Base-by-base conservation (phyloP, 306 rosid species). In the Gastrolobium bilobum region DNA sequence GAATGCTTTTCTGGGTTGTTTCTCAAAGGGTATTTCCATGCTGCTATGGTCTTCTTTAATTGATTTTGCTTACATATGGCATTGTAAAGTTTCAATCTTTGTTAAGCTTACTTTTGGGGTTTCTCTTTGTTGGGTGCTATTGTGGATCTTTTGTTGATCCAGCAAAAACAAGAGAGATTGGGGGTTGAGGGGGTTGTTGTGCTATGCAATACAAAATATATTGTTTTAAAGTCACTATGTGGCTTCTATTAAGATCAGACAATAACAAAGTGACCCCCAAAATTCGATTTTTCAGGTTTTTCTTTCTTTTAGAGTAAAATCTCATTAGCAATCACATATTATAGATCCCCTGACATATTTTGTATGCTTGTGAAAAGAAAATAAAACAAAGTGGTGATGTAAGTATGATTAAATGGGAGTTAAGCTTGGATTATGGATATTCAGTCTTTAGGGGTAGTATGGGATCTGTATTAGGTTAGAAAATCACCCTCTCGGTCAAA, bases 101-200 rank as follows among this genome's bases (percentile, higher is more conserved):
- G 40, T 57, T 2, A 35, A 54, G 11, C 30, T 60, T 10, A 31
- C 56, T 73, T 42, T 70, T 43, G 4, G 4, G 77, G 51, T 10
- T 15, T 70, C 61, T 37, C n/a, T 20, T 47, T 57, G 3, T 50
- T 29, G 65, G 15, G 31, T 20, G 54, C 66, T 42, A 13, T 42
- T 61, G 20, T 79, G 42, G 85, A 80, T 85, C 82, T 73, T 79
- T 69, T 52, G 60, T 77, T 58, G 79, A 86, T 76, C 77, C 59
- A 66, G 63, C 64, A 43, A 64, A 51, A 84, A 34, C 1, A 6
- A 76, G 8, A 61, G 47, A 9, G 62, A 52, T 72, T 66, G 35
- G 78, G 51, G 63, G 4, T 38, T 66, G 34, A 31, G 67, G 53
- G 30, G 14, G 5, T 81, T 81, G 14, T 69, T 66, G 43, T 74